Percentiles rank a stretch among this genome's conserved stretches.
Conservation (phyloP, 768 basidiomycete species). For the Saitozyma podzolica region DNA sequence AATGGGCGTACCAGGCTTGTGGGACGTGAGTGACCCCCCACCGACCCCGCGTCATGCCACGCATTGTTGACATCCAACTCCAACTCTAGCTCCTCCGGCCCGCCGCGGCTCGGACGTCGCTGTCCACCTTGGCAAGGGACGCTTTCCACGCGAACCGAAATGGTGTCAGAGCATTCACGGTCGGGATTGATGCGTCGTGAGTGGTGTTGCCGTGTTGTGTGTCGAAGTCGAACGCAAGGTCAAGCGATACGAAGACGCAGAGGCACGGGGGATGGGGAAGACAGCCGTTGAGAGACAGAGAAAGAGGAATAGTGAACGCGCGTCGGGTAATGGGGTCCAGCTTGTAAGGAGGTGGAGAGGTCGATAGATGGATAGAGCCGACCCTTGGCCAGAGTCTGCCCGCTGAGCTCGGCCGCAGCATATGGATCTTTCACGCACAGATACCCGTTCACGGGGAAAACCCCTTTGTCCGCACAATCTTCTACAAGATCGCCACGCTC, state of each 20-base stretch:
- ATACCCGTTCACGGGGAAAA: constrained; percentile 65
- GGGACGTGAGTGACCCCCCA: constrained; percentile 51
- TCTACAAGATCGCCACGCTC: constrained; percentile 80
- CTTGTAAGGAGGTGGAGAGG: no score
- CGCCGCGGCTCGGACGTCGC: constrained; percentile 68
- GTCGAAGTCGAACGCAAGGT: no score
- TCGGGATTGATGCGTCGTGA: constrained; percentile 75
- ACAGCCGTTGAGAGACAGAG: no score
- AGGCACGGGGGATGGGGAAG: no score
- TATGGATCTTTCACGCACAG: constrained; percentile 60
- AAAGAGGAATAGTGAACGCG: background rate
- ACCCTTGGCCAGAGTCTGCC: background rate
- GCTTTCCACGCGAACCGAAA: constrained; percentile 70
- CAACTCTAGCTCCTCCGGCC: constrained; percentile 64
- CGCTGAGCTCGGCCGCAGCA: constrained; percentile 20
- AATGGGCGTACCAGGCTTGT: constrained; percentile 55
- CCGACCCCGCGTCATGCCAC: background rate
- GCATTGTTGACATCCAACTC: background rate
- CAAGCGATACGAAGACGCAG: no score
- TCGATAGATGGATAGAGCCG: no score
- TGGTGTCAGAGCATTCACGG: constrained; percentile 69
- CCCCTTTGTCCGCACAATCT: constrained; percentile 76
- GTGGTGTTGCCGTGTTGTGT: constrained; percentile 6
- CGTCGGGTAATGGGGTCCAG: no score
- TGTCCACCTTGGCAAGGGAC: constrained; percentile 75